Conservation (phyloP, 1,284 basidiomycete species). For the Wolfiporia cocos region DNA sequence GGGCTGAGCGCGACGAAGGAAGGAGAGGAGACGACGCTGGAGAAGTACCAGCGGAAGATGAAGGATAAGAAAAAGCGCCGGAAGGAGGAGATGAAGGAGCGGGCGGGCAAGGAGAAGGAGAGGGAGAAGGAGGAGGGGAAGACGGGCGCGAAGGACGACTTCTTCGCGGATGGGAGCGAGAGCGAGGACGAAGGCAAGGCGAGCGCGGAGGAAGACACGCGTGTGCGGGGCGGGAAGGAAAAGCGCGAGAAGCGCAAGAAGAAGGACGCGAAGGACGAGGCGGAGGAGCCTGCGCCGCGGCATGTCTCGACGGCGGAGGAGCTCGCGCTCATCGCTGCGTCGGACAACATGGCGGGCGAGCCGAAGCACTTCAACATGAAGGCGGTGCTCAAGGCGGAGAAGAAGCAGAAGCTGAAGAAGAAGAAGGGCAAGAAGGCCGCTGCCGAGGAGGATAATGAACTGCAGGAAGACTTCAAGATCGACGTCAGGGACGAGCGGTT, state of each 20-base stretch:
- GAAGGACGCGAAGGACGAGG: conserved; percentile 16
- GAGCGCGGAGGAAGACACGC: conserved; percentile 2
- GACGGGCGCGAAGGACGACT: conserved; percentile 48
- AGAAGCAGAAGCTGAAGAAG: conserved; percentile 48
- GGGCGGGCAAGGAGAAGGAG: conserved; percentile 20
- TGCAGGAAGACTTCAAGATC: conserved; percentile 77
- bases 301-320: conserved; percentile 49
- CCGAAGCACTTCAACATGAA: conserved; percentile 89
- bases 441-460: conserved; percentile 47
- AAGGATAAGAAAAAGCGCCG: conserved; percentile 79
- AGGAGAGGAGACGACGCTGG: conserved; percentile 78
- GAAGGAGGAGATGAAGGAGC: conserved; percentile 60
- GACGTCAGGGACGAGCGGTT: conserved; percentile 89
- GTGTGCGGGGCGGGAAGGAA: conserved; percentile 17
- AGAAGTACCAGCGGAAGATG: conserved; percentile 81
- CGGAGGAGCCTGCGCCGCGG: conserved; percentile 11
- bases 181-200: conserved; percentile 32
- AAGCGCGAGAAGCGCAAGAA: conserved; percentile 14
- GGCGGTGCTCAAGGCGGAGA: conserved; percentile 85
- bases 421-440: conserved; percentile 37
- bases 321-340: conserved; percentile 56
- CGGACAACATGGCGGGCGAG: conserved; percentile 48
- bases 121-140: conserved; percentile 19
- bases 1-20: conserved; percentile 58
- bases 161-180: conserved; percentile 55